These are phyloP conservation scores for Jamesozyma spencerorum DNA, from an alignment of 805 yeast species.

Conservation along the genomic window DNA sequence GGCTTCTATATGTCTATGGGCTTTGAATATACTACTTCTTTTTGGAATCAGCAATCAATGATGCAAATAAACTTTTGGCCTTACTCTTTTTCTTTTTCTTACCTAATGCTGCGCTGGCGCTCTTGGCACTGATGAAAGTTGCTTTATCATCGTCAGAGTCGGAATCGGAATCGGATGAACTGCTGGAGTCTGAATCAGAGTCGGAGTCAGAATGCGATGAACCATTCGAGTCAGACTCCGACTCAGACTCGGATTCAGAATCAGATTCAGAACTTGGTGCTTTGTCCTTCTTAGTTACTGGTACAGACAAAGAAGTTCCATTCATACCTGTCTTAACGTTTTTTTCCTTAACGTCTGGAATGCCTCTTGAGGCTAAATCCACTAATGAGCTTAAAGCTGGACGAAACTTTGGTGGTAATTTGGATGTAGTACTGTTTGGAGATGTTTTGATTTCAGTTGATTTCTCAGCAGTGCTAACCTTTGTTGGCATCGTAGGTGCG, in stretches of 20 bases:
- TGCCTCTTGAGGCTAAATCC: conserved; percentile 53
- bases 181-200: conserved; percentile 9
- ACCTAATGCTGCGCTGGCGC: conserved; percentile 35
- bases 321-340: conserved; percentile 2
- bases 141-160: conserved; percentile 17
- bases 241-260: conserved; percentile 8
- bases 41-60: conserved; percentile 39
- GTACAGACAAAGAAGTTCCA: conserved; percentile 5
- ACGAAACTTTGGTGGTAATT: conserved; percentile 26
- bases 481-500: too few species aligned
- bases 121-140: conserved; percentile 37
- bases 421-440: conserved; percentile 8
- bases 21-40: conserved; percentile 9
- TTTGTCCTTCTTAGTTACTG: conserved; percentile 5
- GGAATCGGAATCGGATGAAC: conserved; percentile 13
- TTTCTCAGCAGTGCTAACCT: too few species aligned
- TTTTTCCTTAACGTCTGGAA: conserved; percentile 56
- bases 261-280: conserved; percentile 7
- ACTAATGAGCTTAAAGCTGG: conserved; percentile 44
- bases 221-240: background rate
- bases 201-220: conserved; percentile 13
- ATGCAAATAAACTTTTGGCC: conserved; percentile 38
- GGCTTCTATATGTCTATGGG: background rate
- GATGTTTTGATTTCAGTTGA: conserved; percentile 7
- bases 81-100: conserved; percentile 26